Base-by-base conservation (phyloP, 192 early-diverging fungal species). In the Gonapodya prolifera region DNA sequence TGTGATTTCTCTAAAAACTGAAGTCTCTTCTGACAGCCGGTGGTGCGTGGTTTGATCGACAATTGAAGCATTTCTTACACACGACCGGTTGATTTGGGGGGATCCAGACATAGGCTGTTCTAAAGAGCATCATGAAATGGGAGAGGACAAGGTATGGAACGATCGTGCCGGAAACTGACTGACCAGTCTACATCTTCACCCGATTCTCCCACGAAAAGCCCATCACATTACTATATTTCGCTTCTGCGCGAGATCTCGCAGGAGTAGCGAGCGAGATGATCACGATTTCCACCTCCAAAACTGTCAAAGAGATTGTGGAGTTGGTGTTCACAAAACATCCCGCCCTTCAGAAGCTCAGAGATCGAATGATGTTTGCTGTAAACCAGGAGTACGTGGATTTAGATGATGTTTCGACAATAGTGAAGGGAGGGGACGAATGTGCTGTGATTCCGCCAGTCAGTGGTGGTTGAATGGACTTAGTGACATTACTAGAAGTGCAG, bases 401-500 rank as follows among this genome's bases (percentile, higher is more conserved):
- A 31, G 80, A 85, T n/a, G 77, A 81, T 31, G 29, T 75, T 0
- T 81, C 75, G 32, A 83, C 80, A 0, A 33, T n/a, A 13, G 81
- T 91, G 2, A 84, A 86, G 75, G 81, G 78, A 1, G 83, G 84
- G n/a, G 87, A 89, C 34, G 90, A 90, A 76, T 79, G 90, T 33
- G 89, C 89, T 29, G 77, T 91, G 32, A 91, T 91, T 30, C 89
- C 90, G 33, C 90, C 90, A 33, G 88, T 91, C 34, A 89, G 87
- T 78, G 90, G 90, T 31, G 90, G 90, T 34, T 91, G 78, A 83
- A 16, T 8, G 23, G 23, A 23, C 8, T 16, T 16, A 61, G 45
- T 61, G 8, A 61, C 45, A 61, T 61, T 61, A 23, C 45, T 16
- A 61, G 8, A 16, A 61, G 45, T 23, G 23, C 23, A 16, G 45